phyloP scores from a whole-genome alignment of 495 filamentous ascomycete genomes.

The Aspergillus taichungensis region DNA sequence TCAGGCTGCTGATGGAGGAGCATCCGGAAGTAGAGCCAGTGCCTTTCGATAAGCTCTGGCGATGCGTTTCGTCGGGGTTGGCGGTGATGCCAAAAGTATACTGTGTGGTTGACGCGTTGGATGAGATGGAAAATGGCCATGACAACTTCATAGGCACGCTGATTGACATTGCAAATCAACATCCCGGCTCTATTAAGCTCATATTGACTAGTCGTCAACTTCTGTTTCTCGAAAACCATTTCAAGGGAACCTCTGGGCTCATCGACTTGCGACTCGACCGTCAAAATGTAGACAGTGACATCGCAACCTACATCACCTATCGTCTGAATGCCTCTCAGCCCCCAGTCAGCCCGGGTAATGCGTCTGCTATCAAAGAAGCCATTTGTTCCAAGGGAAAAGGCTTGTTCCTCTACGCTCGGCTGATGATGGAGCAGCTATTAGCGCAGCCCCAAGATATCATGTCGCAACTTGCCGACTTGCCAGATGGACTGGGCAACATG shows the following conservation, averaged over 20 bases:
- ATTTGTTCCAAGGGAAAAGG: background rate
- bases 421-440: conserved; percentile 35
- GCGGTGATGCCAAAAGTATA: conserved; percentile 24
- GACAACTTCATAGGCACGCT: conserved; percentile 26
- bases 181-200: conserved; percentile 29
- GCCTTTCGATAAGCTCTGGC: conserved; percentile 18
- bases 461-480: conserved; percentile 10
- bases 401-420: conserved; percentile 24
- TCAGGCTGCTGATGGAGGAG: conserved; percentile 17
- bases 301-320: conserved; percentile 26
- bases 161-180: conserved; percentile 21
- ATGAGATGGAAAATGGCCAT: conserved; percentile 34
- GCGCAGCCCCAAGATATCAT: background rate
- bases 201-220: conserved; percentile 35
- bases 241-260: conserved; percentile 6
- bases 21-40: conserved; percentile 5
- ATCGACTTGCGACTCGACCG: conserved; percentile 23
- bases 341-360: background rate
- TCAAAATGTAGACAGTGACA: conserved; percentile 25
- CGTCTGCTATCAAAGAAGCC: background rate
- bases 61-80: conserved; percentile 14
- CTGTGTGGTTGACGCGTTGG: conserved; percentile 41
- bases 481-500: conserved; percentile 30
- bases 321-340: conserved; percentile 8
- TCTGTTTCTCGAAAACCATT: conserved; percentile 3